Evolutionary conservation across 164 flowering plant genomes (phyloP).

Genomic region (Tinospora cordifolia): DNA sequence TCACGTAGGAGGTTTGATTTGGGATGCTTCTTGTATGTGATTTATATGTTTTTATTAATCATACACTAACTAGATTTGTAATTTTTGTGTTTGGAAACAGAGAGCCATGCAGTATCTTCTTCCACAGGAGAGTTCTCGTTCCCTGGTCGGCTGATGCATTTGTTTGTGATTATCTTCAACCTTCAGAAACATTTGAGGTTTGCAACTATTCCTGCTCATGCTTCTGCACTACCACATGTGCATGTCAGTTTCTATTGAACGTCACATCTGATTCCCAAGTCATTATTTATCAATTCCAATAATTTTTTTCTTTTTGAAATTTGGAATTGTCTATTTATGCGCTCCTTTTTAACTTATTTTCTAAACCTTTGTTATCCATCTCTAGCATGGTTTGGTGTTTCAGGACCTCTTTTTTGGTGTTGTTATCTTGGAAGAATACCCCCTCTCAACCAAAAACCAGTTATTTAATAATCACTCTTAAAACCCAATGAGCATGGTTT

Average conservation of each 20-base stretch:
- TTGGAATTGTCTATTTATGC: background rate
- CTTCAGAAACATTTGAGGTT: constrained; percentile 78
- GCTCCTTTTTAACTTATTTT: too few species aligned
- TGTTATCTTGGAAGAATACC: too few species aligned
- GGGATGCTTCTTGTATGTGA: background rate
- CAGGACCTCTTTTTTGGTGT: too few species aligned
- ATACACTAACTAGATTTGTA: constrained; percentile 4
- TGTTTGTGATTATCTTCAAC: constrained; percentile 72
- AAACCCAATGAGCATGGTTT: background rate
- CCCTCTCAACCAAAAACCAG: too few species aligned
- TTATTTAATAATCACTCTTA: too few species aligned
- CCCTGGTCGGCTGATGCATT: constrained; percentile 71
- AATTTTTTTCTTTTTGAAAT: background rate
- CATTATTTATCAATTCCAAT: background rate
- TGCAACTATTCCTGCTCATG: constrained; percentile 12
- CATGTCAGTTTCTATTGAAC: background rate
- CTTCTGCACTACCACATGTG: background rate
- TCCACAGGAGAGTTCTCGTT: constrained; percentile 79
- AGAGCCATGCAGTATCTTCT: constrained; percentile 39
- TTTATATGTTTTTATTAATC: background rate
- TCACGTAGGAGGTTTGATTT: too few species aligned
- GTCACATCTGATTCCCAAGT: background rate
- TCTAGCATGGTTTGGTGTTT: too few species aligned
- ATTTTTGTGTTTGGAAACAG: constrained; percentile 32
- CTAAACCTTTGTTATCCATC: too few species aligned